Percentiles rank a stretch among this genome's conserved stretches.
phyloP scores from a whole-genome alignment of 768 basidiomycete species.

The Tylopilus cervinicoccineus region DNA sequence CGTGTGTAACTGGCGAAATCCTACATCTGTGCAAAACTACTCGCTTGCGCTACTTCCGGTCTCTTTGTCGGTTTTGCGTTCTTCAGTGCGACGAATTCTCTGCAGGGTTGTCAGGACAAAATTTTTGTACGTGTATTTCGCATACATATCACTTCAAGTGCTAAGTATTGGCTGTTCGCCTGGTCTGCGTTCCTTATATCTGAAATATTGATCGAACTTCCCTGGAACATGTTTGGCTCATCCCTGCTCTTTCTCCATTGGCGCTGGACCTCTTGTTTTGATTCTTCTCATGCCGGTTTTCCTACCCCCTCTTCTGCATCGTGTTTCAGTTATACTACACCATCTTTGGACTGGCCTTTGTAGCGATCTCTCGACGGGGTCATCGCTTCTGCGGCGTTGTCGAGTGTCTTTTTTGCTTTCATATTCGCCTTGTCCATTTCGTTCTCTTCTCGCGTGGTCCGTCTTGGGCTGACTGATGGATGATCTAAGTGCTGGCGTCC shows the following conservation, averaged over 20 bases:
- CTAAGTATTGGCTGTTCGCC: constrained; percentile 35
- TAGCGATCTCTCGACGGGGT: constrained; percentile 38
- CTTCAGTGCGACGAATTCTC: constrained; percentile 31
- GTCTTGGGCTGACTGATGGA: background rate
- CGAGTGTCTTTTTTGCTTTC: constrained; percentile 37
- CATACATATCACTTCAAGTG: fast-evolving
- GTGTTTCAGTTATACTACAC: constrained; percentile 42
- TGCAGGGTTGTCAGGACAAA: constrained; percentile 41
- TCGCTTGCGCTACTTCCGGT: constrained; percentile 31
- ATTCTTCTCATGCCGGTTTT: constrained; percentile 36
- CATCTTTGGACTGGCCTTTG: constrained; percentile 40
- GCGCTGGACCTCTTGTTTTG: constrained; percentile 46
- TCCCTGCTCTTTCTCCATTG: constrained; percentile 44
- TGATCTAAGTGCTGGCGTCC: constrained; percentile 39
- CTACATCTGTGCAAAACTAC: constrained; percentile 40
- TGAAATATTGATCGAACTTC: constrained; percentile 44
- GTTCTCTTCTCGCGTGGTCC: background rate
- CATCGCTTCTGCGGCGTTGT: constrained; percentile 39
- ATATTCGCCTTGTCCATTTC: constrained; percentile 39
- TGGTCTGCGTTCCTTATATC: constrained; percentile 58
- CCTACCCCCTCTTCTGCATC: constrained; percentile 36
- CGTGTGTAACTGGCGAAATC: constrained; percentile 37
- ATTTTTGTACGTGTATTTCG: constrained; percentile 33
- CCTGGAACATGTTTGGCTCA: constrained; percentile 39
- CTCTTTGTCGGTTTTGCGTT: constrained; percentile 44